Evolutionary conservation across 2,329 filamentous ascomycete genomes (phyloP), one percentile per base, ranked within the genome.

Genomic region (Plectosphaerella cucumerina): DNA sequence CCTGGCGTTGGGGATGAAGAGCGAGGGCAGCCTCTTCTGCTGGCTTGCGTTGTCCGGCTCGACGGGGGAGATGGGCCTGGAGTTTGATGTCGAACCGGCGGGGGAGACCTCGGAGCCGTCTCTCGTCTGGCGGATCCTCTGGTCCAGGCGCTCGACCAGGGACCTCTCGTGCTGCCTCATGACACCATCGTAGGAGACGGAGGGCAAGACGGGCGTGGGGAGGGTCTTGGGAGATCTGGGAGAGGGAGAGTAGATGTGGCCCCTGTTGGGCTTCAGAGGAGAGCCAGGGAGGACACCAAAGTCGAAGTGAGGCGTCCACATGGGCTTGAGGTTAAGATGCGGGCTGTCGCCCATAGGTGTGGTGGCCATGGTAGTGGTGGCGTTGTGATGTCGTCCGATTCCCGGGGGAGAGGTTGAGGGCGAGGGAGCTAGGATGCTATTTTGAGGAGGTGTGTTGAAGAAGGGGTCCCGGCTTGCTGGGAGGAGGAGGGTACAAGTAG

Each of bases 111-210:
- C 49, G 12, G 55, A 42, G 11, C 54, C 48, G 15, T 55, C 54
- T 33, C 37, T 48, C 39, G 57, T 39, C 23, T 54, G 56, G 5
- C 59, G 59, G 9, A 54, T 54, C 47, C 58, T 60, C 46, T 60
- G 60, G 31, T 69, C 64, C 5, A 70, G 56, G 23, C 64, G 65
- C 34, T 68, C 65, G 11, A 70, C 57, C 52, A 71, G 56, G 6
- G 64, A 62, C 39, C 63, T 62, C 50, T 71, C 67, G 45, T 70
- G 69, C 45, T 61, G 62, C 44, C 65, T 65, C 63, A 70, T 68
- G 8, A 58, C 53, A 2, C 57, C 58, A 55, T 71, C 69, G 44
- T 66, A 63, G 20, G 47, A 48, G 18, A 18, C 35, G 8, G 61
- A 59, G 10, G 62, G 59, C 41, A 70, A 62, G 15, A 71, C 56